These are phyloP conservation scores for Zasmidium cellare DNA, from an alignment of 2,329 filamentous ascomycete genomes.

Conservation along the genomic window DNA sequence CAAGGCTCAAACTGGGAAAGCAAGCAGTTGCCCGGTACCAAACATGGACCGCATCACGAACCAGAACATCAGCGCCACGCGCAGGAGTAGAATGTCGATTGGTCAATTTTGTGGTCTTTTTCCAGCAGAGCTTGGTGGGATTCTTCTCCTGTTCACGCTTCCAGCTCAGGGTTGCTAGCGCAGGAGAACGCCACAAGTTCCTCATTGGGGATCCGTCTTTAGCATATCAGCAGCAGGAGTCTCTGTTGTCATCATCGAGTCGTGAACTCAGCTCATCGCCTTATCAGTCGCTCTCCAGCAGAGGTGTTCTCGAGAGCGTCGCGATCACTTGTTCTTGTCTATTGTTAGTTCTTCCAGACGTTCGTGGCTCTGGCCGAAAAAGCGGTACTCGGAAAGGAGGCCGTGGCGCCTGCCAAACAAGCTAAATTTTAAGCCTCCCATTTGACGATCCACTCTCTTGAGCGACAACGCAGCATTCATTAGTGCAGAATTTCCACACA, in stretches of 20 bases:
- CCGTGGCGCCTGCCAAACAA: background rate
- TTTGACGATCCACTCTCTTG: background rate
- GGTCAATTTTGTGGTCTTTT: background rate
- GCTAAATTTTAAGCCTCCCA: background rate
- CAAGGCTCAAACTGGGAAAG: background rate
- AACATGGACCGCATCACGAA: background rate
- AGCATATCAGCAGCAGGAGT: no score
- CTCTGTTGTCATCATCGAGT: no score
- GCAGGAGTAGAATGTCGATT: background rate
- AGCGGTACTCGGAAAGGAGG: background rate
- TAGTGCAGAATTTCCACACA: no score
- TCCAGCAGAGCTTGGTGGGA: background rate
- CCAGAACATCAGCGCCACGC: background rate
- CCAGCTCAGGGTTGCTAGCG: background rate
- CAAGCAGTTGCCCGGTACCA: background rate
- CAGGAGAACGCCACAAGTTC: background rate
- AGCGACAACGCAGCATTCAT: background rate
- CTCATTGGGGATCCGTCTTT: no score
- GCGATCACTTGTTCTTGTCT: no score
- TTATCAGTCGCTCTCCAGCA: no score
- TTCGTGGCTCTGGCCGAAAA: background rate
- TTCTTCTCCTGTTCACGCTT: background rate
- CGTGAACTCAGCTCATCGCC: background rate
- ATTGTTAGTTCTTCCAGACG: background rate
- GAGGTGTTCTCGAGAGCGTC: no score